Base-by-base conservation (phyloP, 331 rosid genomes). In the Acacia concinna region DNA sequence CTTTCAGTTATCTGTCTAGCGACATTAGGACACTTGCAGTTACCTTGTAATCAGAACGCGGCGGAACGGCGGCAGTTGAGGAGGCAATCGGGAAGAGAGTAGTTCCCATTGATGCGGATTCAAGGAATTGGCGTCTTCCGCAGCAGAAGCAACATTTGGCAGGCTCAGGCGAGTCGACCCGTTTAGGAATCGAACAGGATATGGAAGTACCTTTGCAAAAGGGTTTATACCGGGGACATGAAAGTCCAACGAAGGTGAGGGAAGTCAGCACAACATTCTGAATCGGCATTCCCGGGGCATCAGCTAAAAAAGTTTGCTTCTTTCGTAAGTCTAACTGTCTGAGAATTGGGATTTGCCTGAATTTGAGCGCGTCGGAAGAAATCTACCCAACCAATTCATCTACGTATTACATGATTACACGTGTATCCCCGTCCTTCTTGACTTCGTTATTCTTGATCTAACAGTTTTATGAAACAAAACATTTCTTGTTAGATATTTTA, bases 61-160 rank as follows among this genome's bases (percentile, higher is more conserved):
- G 74, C 51, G 81, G 81, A 75, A 79, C 44, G 73, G 87, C 84
- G 46, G 92, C 96, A 13, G 15, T 62, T 17, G 91, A 73, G 64
- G 91, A 76, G 73, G 30, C 79, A 44, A 84, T 56, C 5, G 91
- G 95, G 80, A 89, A 66, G 37, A 83, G 75, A 13, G 97, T 43
- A 25, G 91, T 34, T 25, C 83, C 82, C 44, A 81, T 17, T 32
- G 87, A 54, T 27, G 94, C 82, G 35, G 91, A 88, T 80, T 78
- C 86, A 5, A 88, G 68, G 85, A 95, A 86, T 46, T 84, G 91
- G 73, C 97, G 82, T 84, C 94, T 87, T 85, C 97, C 87, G 57
- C 96, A 93, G 63, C 54, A 76, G 85, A 63, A 74, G 86, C 96
- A 92, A 32, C 86, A 78, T 72, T 78, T 64, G 67, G 82, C 30